Conservation (phyloP, 2,329 filamentous ascomycete genomes). For the Fusarium cicatricum region DNA sequence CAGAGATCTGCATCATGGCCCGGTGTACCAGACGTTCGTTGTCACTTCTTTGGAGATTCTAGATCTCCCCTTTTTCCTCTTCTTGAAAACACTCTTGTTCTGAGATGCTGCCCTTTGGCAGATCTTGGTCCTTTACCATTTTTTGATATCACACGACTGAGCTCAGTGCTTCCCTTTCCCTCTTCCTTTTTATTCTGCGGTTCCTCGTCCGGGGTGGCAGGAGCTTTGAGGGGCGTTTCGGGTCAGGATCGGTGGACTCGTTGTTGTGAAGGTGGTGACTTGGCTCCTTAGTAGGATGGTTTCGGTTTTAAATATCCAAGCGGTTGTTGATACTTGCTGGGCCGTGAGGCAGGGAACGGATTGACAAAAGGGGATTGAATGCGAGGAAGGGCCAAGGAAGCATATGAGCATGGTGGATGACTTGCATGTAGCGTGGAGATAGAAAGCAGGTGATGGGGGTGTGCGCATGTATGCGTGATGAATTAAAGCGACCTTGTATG, state of each 20-base stretch:
- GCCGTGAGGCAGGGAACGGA: slow-evolving; percentile 10
- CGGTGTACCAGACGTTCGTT: slow-evolving; percentile 39
- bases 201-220: slow-evolving; percentile 30
- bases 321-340: slow-evolving; percentile 1
- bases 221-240: slow-evolving; percentile 27
- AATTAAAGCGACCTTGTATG: slow-evolving; percentile 37
- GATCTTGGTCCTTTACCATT: slow-evolving; percentile 16
- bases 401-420: slow-evolving; percentile 4
- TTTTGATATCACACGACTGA: slow-evolving; percentile 39
- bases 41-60: slow-evolving; percentile 25
- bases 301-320: slow-evolving; percentile 22
- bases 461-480: slow-evolving; percentile 36
- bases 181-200: slow-evolving; percentile 23
- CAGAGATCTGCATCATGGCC: slow-evolving; percentile 35
- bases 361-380: slow-evolving; percentile 2
- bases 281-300: neutral
- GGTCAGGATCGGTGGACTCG: slow-evolving; percentile 8
- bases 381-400: neutral
- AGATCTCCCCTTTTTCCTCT: slow-evolving; percentile 19
- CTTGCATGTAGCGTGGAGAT: slow-evolving; percentile 10
- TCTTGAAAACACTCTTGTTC: slow-evolving; percentile 24
- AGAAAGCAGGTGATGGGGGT: neutral
- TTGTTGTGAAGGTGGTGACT: too few species aligned
- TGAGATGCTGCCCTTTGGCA: slow-evolving; percentile 20
- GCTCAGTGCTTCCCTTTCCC: slow-evolving; percentile 33